Conservation (phyloP, 257 asterid species). For the Capsicum rhomboideum region DNA sequence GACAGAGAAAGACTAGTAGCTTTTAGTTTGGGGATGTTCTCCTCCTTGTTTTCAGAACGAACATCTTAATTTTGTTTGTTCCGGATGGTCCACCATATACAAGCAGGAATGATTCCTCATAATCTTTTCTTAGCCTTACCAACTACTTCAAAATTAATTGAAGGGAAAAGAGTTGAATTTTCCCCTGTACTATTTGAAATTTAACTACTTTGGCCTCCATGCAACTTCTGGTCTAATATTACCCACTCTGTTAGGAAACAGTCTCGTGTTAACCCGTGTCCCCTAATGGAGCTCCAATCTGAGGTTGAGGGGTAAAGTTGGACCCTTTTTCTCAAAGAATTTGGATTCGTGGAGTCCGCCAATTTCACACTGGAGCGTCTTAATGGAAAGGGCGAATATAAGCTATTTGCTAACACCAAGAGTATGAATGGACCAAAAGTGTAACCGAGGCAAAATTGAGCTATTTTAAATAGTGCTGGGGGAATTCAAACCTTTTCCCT, state of each 20-base stretch:
- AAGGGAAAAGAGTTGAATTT: background rate
- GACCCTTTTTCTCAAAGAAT: background rate
- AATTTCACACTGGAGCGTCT: background rate
- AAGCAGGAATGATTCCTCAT: background rate
- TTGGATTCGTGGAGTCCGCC: background rate
- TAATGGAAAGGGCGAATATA: background rate
- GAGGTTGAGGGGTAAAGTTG: background rate
- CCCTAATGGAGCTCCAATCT: background rate
- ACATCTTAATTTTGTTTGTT: background rate
- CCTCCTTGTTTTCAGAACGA: background rate
- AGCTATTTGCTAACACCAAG: background rate
- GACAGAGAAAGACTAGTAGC: background rate
- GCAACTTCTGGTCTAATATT: background rate
- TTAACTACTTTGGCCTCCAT: background rate
- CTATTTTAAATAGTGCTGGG: background rate
- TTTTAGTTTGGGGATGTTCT: background rate
- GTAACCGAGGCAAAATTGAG: background rate
- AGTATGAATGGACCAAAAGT: background rate
- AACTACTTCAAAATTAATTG: background rate
- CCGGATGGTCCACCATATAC: background rate
- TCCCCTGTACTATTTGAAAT: background rate
- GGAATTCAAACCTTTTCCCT: background rate
- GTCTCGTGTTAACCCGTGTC: background rate
- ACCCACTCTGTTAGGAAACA: background rate
- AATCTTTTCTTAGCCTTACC: background rate